Percentiles rank a stretch among this genome's conserved stretches.
phyloP scores from a whole-genome alignment of 2,329 filamentous ascomycete genomes.

The Alternaria sp. region DNA sequence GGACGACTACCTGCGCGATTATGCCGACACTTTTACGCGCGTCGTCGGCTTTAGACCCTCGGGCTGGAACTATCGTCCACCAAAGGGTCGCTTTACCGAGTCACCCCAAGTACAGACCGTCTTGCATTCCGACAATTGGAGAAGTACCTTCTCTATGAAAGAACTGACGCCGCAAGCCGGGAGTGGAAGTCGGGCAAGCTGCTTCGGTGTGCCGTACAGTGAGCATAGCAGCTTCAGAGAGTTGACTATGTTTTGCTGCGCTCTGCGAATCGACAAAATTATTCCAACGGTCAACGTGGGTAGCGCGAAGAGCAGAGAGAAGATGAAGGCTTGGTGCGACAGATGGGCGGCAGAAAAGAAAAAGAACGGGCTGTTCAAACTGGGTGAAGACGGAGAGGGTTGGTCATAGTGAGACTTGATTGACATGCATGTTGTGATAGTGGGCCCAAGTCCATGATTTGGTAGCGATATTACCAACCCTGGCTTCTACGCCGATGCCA shows the following conservation, averaged over 20 bases:
- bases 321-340: conserved; percentile 71
- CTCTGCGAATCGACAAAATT: conserved; percentile 83
- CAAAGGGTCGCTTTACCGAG: conserved; percentile 66
- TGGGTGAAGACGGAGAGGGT: conserved; percentile 27
- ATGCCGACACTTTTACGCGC: conserved; percentile 81
- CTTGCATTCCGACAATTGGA: conserved; percentile 74
- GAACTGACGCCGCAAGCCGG: conserved; percentile 85
- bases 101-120: conserved; percentile 70
- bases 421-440: not conserved
- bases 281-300: conserved; percentile 94
- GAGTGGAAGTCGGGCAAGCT: conserved; percentile 80
- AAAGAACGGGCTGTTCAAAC: conserved; percentile 65
- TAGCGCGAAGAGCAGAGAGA: conserved; percentile 66
- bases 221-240: conserved; percentile 97
- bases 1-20: conserved; percentile 82
- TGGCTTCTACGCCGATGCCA: not conserved
- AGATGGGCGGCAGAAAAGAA: conserved; percentile 67
- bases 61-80: conserved; percentile 90
- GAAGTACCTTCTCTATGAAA: conserved; percentile 70
- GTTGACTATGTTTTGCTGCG: conserved; percentile 90
- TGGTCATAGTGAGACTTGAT: conserved; percentile 3
- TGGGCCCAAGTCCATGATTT: not conserved
- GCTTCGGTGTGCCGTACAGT: conserved; percentile 93
- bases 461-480: not conserved
- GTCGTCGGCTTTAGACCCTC: conserved; percentile 91